Percentiles rank a stretch among this genome's conserved stretches.
phyloP scores from a whole-genome alignment of 345 rosid species.

The Aegle marmelos region DNA sequence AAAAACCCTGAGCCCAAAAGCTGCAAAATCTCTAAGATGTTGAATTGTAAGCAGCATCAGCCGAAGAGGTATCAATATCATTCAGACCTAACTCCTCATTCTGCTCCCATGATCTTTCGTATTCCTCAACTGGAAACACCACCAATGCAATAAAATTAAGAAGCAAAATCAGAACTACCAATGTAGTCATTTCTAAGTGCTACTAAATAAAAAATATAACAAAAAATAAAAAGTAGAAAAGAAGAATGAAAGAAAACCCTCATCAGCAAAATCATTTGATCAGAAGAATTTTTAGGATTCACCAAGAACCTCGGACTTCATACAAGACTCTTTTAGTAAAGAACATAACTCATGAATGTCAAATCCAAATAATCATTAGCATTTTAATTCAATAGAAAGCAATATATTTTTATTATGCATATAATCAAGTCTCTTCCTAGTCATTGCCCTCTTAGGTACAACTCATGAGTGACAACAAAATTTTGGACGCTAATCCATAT shows the following conservation, averaged over 20 bases:
- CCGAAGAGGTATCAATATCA: constrained; percentile 82
- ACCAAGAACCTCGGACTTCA: too few species aligned
- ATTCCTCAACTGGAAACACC: constrained; percentile 62
- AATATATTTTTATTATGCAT: not conserved
- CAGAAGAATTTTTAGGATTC: not conserved
- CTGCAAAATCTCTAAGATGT: not conserved
- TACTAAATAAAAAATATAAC: not conserved
- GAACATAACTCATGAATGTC: not conserved
- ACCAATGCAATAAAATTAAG: not conserved
- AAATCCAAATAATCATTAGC: not conserved
- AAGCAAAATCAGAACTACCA: not conserved
- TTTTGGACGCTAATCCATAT: not conserved
- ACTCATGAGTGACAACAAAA: not conserved
- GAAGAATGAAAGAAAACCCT: not conserved
- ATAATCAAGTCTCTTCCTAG: not conserved
- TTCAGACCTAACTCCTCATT: constrained; percentile 92
- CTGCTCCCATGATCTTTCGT: constrained; percentile 89
- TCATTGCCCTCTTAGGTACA: not conserved
- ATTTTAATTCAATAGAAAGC: not conserved
- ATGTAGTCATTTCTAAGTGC: not conserved
- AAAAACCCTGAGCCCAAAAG: not conserved
- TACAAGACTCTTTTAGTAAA: not conserved
- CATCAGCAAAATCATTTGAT: not conserved
- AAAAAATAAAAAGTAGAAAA: too few species aligned
- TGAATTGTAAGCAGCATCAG: constrained; percentile 68